Percentiles rank a stretch among this genome's conserved stretches.
These are phyloP conservation scores for Trichophyton rubrum DNA, from an alignment of 2,329 filamentous ascomycete genomes.

Conservation along the genomic window DNA sequence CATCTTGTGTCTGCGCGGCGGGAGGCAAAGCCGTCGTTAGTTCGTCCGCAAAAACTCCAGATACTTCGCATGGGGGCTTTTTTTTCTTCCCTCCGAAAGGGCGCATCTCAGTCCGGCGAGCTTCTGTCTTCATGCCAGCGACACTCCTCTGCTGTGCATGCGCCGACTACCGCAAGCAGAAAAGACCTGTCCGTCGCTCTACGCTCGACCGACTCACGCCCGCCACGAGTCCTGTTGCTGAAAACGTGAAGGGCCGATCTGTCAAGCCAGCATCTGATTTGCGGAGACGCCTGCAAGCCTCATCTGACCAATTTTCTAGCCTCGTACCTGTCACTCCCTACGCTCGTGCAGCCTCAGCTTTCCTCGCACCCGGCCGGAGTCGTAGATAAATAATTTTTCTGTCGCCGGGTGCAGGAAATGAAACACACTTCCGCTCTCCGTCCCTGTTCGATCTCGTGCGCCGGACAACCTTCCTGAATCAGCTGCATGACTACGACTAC, in stretches of 20 bases:
- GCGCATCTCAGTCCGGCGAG: not conserved
- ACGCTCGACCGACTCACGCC: not conserved
- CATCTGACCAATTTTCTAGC: conserved; percentile 4
- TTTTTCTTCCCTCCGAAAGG: not conserved
- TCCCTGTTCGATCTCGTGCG: not conserved
- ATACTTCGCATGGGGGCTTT: not conserved
- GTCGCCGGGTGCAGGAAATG: not conserved
- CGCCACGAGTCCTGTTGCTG: not conserved
- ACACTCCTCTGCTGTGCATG: not conserved
- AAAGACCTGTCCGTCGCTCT: not conserved
- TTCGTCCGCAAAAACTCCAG: not conserved
- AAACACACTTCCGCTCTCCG: not conserved
- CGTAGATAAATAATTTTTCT: not conserved
- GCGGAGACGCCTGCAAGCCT: conserved; percentile 1
- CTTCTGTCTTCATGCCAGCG: not conserved
- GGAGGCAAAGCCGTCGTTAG: not conserved
- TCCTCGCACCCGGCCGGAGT: not conserved
- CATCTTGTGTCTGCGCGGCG: not conserved
- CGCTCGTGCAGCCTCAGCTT: not conserved
- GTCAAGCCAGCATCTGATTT: not conserved
- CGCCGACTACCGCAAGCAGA: too few species aligned
- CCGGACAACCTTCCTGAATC: not conserved
- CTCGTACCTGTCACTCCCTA: not conserved
- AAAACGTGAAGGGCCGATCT: not conserved
- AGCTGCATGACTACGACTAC: not conserved